phyloP scores from a whole-genome alignment of 306 rosid genomes.

The Prinsepia uniflora region DNA sequence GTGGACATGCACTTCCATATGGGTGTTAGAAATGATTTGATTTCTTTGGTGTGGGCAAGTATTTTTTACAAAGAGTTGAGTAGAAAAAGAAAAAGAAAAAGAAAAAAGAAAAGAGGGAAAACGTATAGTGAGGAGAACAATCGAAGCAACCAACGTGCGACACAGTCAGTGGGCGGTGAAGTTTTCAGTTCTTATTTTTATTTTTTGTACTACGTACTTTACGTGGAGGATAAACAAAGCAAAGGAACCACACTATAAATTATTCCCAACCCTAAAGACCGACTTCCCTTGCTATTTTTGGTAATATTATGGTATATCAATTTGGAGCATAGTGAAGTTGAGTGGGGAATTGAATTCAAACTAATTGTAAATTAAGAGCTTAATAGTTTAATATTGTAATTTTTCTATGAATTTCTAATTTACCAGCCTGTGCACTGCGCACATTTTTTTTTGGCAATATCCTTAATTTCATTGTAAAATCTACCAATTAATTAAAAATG shows the following conservation, averaged over 20 bases:
- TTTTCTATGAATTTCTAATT: too few relatives aligned
- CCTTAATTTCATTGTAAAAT: too few relatives aligned
- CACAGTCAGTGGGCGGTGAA: conserved; percentile 43
- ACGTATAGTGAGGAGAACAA: conserved; percentile 53
- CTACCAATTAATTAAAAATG: too few relatives aligned
- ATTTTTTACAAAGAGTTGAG: conserved; percentile 48
- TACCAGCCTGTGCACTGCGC: too few relatives aligned
- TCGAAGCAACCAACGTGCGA: conserved; percentile 38
- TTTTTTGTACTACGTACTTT: conserved; percentile 26
- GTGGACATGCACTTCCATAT: neutral
- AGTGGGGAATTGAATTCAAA: too few relatives aligned
- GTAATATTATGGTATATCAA: too few relatives aligned
- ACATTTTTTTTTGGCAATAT: too few relatives aligned
- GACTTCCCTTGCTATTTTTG: neutral
- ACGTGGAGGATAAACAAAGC: conserved; percentile 31
- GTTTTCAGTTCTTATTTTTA: conserved; percentile 10
- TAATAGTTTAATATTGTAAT: too few relatives aligned
- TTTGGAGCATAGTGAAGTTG: too few relatives aligned
- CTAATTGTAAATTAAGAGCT: too few relatives aligned
- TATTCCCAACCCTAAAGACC: neutral
- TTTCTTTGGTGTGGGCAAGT: conserved; percentile 55
- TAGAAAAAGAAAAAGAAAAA: conserved; percentile 23
- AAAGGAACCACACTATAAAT: conserved; percentile 7
- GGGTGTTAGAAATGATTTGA: conserved; percentile 37
- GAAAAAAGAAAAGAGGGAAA: conserved; percentile 23